phyloP scores from a whole-genome alignment of 768 basidiomycete species.

The Cytidiella melzeri region DNA sequence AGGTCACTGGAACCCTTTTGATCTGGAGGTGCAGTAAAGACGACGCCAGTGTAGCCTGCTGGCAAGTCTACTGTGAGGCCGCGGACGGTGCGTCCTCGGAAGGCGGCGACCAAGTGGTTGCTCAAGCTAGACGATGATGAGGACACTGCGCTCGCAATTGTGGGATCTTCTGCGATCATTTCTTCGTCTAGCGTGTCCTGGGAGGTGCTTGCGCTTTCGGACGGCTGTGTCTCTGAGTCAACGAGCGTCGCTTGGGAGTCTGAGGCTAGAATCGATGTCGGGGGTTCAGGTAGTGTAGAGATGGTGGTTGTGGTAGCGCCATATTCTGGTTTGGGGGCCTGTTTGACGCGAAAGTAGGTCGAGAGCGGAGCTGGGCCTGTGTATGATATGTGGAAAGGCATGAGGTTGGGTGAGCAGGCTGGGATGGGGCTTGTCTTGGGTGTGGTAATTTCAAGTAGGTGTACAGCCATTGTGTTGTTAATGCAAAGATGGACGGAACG shows the following conservation, averaged over 20 bases:
- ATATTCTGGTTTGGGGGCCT: constrained; percentile 21
- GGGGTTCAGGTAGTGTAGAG: constrained; percentile 5
- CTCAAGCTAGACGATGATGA: not conserved
- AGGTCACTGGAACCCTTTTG: not conserved
- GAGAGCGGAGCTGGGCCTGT: constrained; percentile 67
- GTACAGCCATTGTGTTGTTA: too few relatives aligned
- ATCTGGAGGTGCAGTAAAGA: constrained; percentile 37
- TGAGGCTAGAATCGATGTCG: not conserved
- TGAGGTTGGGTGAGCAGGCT: constrained; percentile 57
- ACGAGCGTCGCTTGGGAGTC: constrained; percentile 10
- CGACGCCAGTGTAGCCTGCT: constrained; percentile 59
- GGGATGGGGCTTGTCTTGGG: constrained; percentile 21
- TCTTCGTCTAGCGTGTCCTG: not conserved
- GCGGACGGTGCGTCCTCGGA: constrained; percentile 71
- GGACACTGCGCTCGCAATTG: not conserved
- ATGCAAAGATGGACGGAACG: too few relatives aligned
- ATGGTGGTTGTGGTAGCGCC: constrained; percentile 3
- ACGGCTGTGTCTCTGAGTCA: constrained; percentile 6
- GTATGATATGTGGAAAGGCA: constrained; percentile 79
- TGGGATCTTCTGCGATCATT: not conserved
- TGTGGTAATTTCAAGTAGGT: constrained; percentile 9
- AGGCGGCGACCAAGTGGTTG: constrained; percentile 53
- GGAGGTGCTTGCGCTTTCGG: not conserved
- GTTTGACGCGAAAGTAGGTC: constrained; percentile 60
- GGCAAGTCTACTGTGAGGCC: constrained; percentile 60